These are phyloP conservation scores for Paracorniculantispora psalliotae DNA, from an alignment of 2,329 filamentous ascomycete species.

Conservation along the genomic window DNA sequence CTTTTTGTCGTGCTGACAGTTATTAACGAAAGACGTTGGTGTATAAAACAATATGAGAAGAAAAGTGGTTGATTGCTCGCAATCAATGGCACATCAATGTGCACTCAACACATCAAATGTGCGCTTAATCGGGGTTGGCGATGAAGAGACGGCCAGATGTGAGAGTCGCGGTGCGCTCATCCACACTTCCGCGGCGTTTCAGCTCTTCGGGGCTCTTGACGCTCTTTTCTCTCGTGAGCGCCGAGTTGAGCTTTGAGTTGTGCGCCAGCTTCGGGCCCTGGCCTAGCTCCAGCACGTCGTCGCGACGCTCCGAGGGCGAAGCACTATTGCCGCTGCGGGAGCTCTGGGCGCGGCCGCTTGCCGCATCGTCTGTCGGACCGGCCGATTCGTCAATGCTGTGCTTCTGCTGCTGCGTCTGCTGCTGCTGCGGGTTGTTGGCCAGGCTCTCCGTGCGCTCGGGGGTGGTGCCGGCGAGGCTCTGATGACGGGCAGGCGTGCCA, in stretches of 20 bases:
- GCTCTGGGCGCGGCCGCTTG: conserved; percentile 46
- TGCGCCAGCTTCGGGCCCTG: conserved; percentile 47
- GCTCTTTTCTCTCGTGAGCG: conserved; percentile 59
- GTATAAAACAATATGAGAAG: conserved; percentile 1
- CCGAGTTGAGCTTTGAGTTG: conserved; percentile 54
- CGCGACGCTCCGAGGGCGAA: conserved; percentile 44
- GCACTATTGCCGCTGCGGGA: conserved; percentile 52
- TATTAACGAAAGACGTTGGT: conserved; percentile 8
- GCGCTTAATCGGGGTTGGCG: conserved; percentile 68
- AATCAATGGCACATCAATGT: neutral
- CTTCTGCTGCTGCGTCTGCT: neutral
- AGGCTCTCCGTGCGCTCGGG: conserved; percentile 52
- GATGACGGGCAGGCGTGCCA: conserved; percentile 32
- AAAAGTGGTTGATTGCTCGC: neutral
- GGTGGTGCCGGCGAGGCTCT: conserved; percentile 52
- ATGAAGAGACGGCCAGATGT: conserved; percentile 71
- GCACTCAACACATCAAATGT: no score
- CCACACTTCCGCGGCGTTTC: conserved; percentile 72
- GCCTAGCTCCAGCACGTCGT: conserved; percentile 53
- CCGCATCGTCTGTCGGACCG: conserved; percentile 33
- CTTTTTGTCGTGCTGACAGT: conserved; percentile 4
- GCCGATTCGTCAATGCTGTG: conserved; percentile 27
- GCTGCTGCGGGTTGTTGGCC: conserved; percentile 27
- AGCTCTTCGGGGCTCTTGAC: conserved; percentile 67
- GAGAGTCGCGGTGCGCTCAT: conserved; percentile 75